Evolutionary conservation across 345 rosid species (phyloP).

Genomic region (Angophora floribunda): DNA sequence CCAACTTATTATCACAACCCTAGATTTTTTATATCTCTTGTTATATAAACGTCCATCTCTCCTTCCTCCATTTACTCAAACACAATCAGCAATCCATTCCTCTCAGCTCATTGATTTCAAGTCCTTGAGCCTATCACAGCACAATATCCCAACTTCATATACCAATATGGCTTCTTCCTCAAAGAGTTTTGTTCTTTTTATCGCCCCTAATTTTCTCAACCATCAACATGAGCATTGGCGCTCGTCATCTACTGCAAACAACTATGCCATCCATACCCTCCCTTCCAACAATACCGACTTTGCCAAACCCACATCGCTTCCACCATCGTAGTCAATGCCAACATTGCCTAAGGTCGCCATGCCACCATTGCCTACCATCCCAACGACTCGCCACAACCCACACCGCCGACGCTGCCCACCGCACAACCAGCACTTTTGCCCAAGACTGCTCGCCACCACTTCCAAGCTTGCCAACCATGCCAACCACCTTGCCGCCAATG

Average conservation of each 20-base stretch:
- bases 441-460: conserved; percentile 1
- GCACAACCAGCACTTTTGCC: conserved; percentile 4
- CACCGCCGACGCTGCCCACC: conserved; percentile 3
- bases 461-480: not conserved
- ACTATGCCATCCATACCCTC: not conserved
- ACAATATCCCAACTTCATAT: not conserved
- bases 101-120: not conserved
- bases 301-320: not conserved
- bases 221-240: not conserved
- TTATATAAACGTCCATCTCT: not conserved
- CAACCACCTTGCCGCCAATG: conserved; percentile 5
- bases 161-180: conserved; percentile 1
- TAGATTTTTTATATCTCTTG: not conserved
- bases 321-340: not conserved
- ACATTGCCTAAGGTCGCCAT: not conserved
- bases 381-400: conserved; percentile 4
- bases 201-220: conserved; percentile 1
- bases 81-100: not conserved
- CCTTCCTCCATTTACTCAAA: not conserved
- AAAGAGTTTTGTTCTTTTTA: not conserved
- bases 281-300: not conserved
- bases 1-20: not conserved
- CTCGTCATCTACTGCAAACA: conserved; percentile 10
- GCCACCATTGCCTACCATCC: conserved; percentile 2
- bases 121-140: not conserved